A percentile compares a stretch with the other conserved stretches of the same genome.
Evolutionary conservation across 73 alveolate species (phyloP).

Genomic region (Stentor coeruleus): DNA sequence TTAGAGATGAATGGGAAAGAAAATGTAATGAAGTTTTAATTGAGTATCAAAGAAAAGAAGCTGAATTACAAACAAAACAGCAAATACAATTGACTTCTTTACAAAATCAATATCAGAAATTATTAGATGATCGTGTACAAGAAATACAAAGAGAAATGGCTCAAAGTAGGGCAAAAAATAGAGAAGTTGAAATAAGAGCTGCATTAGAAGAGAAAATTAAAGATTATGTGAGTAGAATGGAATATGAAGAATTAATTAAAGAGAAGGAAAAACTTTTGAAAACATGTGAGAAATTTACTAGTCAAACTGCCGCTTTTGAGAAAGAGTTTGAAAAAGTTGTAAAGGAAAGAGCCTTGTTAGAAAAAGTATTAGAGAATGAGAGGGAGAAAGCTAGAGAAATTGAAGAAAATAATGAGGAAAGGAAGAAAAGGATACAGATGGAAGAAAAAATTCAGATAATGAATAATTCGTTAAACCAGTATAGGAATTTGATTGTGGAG

Average conservation of each 20-base stretch:
- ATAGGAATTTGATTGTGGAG: not conserved
- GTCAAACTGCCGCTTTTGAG: not conserved
- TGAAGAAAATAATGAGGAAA: conserved; percentile 10
- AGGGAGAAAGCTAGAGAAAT: not conserved
- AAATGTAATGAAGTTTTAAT: conserved; percentile 8
- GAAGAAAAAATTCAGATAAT: not conserved
- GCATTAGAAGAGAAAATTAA: not conserved
- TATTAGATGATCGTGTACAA: not conserved
- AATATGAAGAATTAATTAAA: not conserved
- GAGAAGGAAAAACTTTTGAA: not conserved
- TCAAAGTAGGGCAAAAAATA: not conserved
- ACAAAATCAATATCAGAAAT: conserved; percentile 24
- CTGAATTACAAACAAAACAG: conserved; percentile 10
- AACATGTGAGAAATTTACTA: not conserved
- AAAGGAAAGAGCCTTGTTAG: conserved; percentile 5
- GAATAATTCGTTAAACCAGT: not conserved
- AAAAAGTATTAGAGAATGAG: not conserved
- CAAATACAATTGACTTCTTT: conserved; percentile 6
- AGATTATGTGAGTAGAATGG: not conserved
- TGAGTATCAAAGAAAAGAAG: conserved; percentile 29
- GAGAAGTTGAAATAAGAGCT: not conserved
- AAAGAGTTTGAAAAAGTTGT: conserved; percentile 7
- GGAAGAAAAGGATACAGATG: not conserved
- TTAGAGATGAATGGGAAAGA: conserved; percentile 27
- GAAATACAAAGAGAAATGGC: conserved; percentile 1